phyloP scores from a whole-genome alignment of 495 filamentous ascomycete species.

The Penicilliopsis zonata region DNA sequence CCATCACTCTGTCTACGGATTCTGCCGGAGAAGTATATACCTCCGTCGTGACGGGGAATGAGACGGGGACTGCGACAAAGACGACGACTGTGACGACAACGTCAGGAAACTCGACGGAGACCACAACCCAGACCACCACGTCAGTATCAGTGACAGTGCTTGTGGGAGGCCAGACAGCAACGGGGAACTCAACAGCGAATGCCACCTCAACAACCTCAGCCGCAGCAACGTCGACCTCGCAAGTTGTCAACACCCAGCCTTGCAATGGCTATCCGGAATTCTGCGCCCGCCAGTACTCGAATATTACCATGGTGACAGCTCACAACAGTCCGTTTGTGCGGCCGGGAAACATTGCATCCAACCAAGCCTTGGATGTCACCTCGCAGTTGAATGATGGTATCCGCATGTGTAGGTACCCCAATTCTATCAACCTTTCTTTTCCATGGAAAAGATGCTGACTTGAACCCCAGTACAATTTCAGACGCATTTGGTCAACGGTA shows the following conservation, averaged over 20 bases:
- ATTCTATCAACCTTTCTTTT: neutral
- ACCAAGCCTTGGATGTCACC: conserved; percentile 59
- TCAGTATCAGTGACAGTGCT: conserved; percentile 28
- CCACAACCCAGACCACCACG: conserved; percentile 13
- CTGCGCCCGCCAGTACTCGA: conserved; percentile 70
- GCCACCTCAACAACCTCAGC: conserved; percentile 23
- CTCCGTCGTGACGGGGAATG: neutral
- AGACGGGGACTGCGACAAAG: conserved; percentile 8
- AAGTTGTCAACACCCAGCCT: conserved; percentile 57
- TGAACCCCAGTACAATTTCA: conserved; percentile 61
- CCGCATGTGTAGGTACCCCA: conserved; percentile 50
- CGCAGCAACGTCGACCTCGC: conserved; percentile 23
- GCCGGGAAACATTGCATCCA: conserved; percentile 59
- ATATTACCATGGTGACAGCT: conserved; percentile 77
- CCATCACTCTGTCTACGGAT: conserved; percentile 15
- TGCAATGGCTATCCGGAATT: conserved; percentile 86
- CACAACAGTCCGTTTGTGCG: conserved; percentile 79
- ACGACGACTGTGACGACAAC: conserved; percentile 11
- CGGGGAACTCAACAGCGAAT: conserved; percentile 34
- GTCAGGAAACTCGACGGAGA: conserved; percentile 20
- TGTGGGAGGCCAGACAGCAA: conserved; percentile 21
- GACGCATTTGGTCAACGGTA: conserved; percentile 54
- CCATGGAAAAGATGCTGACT: neutral
- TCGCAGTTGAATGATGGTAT: conserved; percentile 78
- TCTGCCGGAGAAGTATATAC: conserved; percentile 1